Base-by-base conservation (phyloP, 768 basidiomycete genomes). In the Royoungia palumana region DNA sequence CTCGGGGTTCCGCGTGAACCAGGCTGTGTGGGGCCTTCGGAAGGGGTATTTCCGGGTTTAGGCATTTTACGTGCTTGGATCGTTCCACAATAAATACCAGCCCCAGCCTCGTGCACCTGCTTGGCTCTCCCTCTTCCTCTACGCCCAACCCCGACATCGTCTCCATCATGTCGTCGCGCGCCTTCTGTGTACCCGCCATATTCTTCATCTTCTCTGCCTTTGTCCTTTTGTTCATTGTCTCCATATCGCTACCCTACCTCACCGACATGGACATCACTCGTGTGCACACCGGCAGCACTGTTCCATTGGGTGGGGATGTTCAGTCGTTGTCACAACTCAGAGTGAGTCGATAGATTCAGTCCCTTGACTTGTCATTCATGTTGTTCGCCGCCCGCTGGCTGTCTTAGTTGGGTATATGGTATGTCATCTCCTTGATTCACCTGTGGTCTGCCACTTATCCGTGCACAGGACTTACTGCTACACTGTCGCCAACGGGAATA, bases 341-440 rank as follows among this genome's bases (percentile, higher is more conserved):
- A 44, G 86, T 85, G 58, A 66, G 83, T 76, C 3, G 39, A n/a
- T 28, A 12, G 6, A 28, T 25, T 35, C 6, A 41, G 19, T 34
- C 34, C 27, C 11, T 40, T 48, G 21, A 3, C 35, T 47, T 46
- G 27, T 35, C 25, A 28, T 24, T 53, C 14, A 49, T 36, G 44
- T 35, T 12, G 16, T 46, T 44, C 47, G 44, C n/a, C n/a, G n/a
- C 24, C 46, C 44, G 47, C 56, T 44, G 46, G 47, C 19, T 24
- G 6, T 24, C 9, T 6, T 46, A 89, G 87, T 76, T 87, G 59
- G 88, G 88, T 57, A 72, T 87, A 27, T 89, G 87, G 87, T 87
- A 49, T 46, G 65, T 56, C 28, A 25, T 16, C 38, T 40, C 46
- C 44, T 28, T n/a, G 7, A 27, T 36, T 39, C 17, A 20, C n/a